Base-by-base conservation (phyloP, 1,284 basidiomycete genomes). In the Coriolopsis trogii region DNA sequence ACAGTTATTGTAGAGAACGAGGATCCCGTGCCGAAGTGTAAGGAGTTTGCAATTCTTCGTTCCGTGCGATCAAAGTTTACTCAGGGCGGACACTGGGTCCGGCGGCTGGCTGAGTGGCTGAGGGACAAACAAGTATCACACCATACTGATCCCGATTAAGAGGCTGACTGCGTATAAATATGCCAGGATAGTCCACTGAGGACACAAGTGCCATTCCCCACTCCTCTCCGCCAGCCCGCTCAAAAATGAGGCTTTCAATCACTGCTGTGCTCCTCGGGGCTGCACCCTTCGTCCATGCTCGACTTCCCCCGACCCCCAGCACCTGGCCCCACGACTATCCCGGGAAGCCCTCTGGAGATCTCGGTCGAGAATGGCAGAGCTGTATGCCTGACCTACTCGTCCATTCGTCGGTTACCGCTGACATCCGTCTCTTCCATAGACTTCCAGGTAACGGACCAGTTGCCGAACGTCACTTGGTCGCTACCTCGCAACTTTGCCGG, bases 391-490 rank as follows among this genome's bases (percentile, higher is more conserved):
- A 8, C 30, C 42, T 15, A 25, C n/a, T n/a, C 30, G 4, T 34
- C 6, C 30, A 23, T 18, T 25, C 29, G n/a, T 34, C 20, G 18
- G 4, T 33, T 40, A n/a, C 6, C 30, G 29, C 26, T 45, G 28
- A 26, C 43, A 30, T 18, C 10, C 36, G 4, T 43, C 41, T 13
- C 24, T 37, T 30, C 10, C 33, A 25, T 49, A 67, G 65, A 67
- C 41, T 67, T 64, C 39, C 45, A 64, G 39, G 65, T 67, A 16
- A 67, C 56, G n/a, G 45, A 56, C 9, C 28, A 58, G 15, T 74
- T 89, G 7, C 86, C 87, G 1, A 86, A 87, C 60, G 73, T 89
- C 5, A 81, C 84, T 0, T 86, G 84, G 64, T 63, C 74, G 26
- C 62, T 85, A 10, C 68, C 73, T 21, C 77, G 78, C 10, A 82